phyloP scores from a whole-genome alignment of 768 basidiomycete genomes.

The Hygrocybe punicea region DNA sequence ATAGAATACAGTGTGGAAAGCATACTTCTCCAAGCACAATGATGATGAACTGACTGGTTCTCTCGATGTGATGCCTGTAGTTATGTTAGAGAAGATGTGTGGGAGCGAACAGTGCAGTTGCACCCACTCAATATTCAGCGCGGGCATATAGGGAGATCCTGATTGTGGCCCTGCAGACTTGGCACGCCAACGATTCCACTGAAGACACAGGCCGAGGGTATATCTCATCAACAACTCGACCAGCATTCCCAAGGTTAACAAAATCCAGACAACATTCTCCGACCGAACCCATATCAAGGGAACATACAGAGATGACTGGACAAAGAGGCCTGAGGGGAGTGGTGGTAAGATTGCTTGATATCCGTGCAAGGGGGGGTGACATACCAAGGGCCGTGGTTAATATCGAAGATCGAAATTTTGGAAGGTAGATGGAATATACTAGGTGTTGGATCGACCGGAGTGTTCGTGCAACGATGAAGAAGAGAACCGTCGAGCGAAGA shows the following conservation, averaged over 20 bases:
- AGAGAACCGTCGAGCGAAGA: neutral
- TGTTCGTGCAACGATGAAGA: neutral
- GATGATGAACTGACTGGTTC: slow-evolving; percentile 4
- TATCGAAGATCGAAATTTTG: neutral
- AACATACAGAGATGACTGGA: neutral
- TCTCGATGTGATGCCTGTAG: neutral
- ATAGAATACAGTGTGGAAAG: neutral
- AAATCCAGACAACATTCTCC: neutral
- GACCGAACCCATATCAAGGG: neutral
- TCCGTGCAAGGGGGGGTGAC: neutral
- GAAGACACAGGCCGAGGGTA: neutral
- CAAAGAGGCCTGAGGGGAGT: neutral
- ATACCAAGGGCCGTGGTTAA: neutral
- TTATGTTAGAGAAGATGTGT: neutral
- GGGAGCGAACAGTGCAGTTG: neutral
- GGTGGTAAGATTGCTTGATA: neutral
- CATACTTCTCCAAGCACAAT: slow-evolving; percentile 4
- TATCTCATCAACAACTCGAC: neutral
- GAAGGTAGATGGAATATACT: neutral
- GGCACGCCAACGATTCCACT: neutral
- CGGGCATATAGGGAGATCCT: neutral
- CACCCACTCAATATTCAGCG: neutral
- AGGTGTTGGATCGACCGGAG: neutral
- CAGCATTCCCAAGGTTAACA: neutral
- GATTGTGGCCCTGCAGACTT: neutral